Percentiles rank a stretch among this genome's conserved stretches.
Conservation (phyloP, 2,329 filamentous ascomycete species). For the Alternaria infectoria region DNA sequence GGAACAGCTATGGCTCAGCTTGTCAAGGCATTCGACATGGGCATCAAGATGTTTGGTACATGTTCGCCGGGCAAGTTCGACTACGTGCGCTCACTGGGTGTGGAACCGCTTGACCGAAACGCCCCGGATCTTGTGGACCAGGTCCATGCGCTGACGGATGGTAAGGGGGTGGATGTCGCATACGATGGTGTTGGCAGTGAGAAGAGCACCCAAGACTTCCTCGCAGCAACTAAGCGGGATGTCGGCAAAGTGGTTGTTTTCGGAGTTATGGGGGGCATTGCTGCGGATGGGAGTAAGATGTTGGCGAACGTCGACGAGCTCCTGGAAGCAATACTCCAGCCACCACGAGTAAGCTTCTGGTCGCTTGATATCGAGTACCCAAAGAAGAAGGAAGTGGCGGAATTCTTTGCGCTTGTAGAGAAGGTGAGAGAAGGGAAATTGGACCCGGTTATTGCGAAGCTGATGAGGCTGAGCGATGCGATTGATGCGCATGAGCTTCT, state of each 20-base stretch:
- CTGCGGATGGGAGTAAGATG: conserved; percentile 12
- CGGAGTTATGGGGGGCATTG: conserved; percentile 12
- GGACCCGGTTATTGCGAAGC: conserved; percentile 7
- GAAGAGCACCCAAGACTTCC: conserved; percentile 5
- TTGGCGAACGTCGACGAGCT: not conserved
- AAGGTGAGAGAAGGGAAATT: conserved; percentile 11
- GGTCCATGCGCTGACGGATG: conserved; percentile 8
- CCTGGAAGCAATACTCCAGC: conserved; percentile 1
- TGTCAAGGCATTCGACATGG: conserved; percentile 10
- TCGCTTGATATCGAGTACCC: conserved; percentile 2
- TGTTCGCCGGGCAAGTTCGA: conserved; percentile 13
- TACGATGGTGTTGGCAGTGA: conserved; percentile 13
- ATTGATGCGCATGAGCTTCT: conserved; percentile 11
- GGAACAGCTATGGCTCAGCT: conserved; percentile 17
- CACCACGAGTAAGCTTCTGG: conserved; percentile 7
- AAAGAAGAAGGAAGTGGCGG: conserved; percentile 6
- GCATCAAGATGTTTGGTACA: conserved; percentile 13
- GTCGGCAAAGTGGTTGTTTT: conserved; percentile 11
- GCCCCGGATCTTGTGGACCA: conserved; percentile 10
- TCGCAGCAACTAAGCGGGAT: conserved; percentile 9
- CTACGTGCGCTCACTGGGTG: conserved; percentile 13
- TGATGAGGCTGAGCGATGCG: conserved; percentile 8
- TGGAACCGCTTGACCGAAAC: conserved; percentile 13
- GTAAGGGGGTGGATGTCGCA: conserved; percentile 14
- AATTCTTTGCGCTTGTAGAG: conserved; percentile 8